Evolutionary conservation across 2,329 filamentous ascomycete genomes (phyloP), one percentile per base, ranked within the genome.

Genomic region (Monilinia aucupariae): DNA sequence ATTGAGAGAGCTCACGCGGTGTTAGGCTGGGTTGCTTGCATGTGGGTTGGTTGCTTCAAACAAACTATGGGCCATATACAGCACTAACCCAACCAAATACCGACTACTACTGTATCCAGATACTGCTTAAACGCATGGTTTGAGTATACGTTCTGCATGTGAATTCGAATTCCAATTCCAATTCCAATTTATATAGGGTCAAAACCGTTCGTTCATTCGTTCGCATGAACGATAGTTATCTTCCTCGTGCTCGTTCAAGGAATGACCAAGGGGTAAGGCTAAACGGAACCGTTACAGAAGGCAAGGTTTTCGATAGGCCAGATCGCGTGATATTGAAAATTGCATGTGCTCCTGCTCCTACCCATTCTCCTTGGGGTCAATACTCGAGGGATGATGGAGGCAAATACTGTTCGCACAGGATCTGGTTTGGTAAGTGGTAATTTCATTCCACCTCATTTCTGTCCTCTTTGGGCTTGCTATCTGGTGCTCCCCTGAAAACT

Each of bases 311-410:
- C 9, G 20, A 58, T 58, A 47, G 54, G 54, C 7, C 13, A n/a
- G 12, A 25, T 13, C 1, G 54, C 47, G 54, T 58, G 54, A 58
- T 58, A 58, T 47, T 20, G 54, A 58, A 58, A 32, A 58, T 37
- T n/a, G 43, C 10, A 47, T 37, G 43, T 58, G 41, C 54, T 47
- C 34, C 54, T 9, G 25, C 30, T n/a, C 12, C 32, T 47, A 47
- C 41, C n/a, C n/a, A n/a, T 32, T 32, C 27, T 39, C 12, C 27
- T 30, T 45, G 4, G 7, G 25, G 53, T 27, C 32, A 22, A 32
- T 45, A n/a, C 17, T 45, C 15, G 17, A 55, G 39, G 53, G 53
- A 55, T 55, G 39, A 32, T 55, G 25, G 39, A 45, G 30, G 39
- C 12, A n/a, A 47, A 47, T 34, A 34, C 17, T 15, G 25, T 34